A percentile compares a stretch with the other conserved stretches of the same genome.
Evolutionary conservation across 78 protist species (phyloP).

Genomic region (Speleostelium caveatum): DNA sequence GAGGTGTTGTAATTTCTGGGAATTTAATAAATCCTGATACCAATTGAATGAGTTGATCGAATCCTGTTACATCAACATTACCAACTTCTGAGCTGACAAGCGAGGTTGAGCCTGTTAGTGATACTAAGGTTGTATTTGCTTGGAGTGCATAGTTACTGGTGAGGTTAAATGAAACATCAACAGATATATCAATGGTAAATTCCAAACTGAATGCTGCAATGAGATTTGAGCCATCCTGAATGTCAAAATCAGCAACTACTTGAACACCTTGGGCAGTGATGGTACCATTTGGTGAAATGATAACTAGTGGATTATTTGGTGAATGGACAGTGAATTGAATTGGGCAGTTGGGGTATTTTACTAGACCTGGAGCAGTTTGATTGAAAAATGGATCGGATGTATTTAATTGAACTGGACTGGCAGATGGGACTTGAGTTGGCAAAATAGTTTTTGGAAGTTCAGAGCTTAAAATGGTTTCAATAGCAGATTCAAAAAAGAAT

Average conservation of each 20-base stretch:
- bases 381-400: slow-evolving; percentile 25
- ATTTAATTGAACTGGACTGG: slow-evolving; percentile 20
- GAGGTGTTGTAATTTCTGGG: too few species aligned
- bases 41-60: slow-evolving; percentile 37
- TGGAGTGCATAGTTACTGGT: background rate
- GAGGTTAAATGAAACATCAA: background rate
- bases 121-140: background rate
- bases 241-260: slow-evolving; percentile 3
- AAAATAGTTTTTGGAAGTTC: slow-evolving; percentile 3
- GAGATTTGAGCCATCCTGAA: background rate
- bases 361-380: slow-evolving; percentile 6
- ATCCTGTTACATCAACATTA: slow-evolving; percentile 50
- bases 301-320: background rate
- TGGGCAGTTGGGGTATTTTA: slow-evolving; percentile 1
- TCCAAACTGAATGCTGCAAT: slow-evolving; percentile 2
- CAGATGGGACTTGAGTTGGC: slow-evolving; percentile 10
- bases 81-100: background rate
- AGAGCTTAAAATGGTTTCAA: too few species aligned
- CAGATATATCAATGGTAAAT: background rate
- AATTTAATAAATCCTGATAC: too few species aligned
- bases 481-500: too few species aligned
- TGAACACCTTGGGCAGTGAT: background rate
- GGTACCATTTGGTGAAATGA: background rate
- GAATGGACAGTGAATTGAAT: slow-evolving; percentile 3
- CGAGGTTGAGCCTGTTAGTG: background rate